Evolutionary conservation across 495 filamentous ascomycete species (phyloP).

Genomic region (Penicillium longicatenatum): DNA sequence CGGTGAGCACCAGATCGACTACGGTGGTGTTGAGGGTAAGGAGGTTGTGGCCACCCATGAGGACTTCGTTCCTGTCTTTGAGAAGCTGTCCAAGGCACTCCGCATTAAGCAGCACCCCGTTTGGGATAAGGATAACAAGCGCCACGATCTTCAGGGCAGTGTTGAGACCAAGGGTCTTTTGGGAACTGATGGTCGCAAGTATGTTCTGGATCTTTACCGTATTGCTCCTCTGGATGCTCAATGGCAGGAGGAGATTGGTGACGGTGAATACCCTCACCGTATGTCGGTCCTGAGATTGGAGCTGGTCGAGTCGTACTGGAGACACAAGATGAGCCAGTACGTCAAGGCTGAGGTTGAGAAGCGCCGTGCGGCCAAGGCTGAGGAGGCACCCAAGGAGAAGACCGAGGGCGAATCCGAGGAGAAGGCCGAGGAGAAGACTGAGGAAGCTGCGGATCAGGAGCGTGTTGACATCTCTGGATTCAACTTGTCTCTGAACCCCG

Average conservation of each 20-base stretch:
- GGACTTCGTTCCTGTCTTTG: conserved; percentile 80
- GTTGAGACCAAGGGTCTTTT: conserved; percentile 97
- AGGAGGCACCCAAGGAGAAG: conserved; percentile 49
- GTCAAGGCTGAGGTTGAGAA: conserved; percentile 72
- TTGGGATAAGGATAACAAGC: conserved; percentile 94
- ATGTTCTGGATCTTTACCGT: conserved; percentile 94
- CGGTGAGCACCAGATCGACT: conserved; percentile 97
- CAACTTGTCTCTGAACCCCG: conserved; percentile 87
- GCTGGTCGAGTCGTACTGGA: conserved; percentile 81
- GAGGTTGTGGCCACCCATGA: conserved; percentile 90
- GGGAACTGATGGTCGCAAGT: conserved; percentile 96
- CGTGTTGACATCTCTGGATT: conserved; percentile 83
- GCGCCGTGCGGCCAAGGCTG: conserved; percentile 46
- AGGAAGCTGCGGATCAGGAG: conserved; percentile 50
- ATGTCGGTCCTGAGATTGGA: conserved; percentile 93
- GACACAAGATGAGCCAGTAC: conserved; percentile 83
- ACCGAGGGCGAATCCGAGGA: conserved; percentile 26
- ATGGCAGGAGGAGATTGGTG: conserved; percentile 80
- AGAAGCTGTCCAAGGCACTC: conserved; percentile 83
- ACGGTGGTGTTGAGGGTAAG: conserved; percentile 96
- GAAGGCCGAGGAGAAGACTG: conserved; percentile 42
- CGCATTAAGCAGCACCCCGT: conserved; percentile 92
- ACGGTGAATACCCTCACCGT: conserved; percentile 79
- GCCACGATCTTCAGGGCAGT: conserved; percentile 89
- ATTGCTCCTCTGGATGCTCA: conserved; percentile 87